These are phyloP conservation scores for Pluteus cervinus DNA, from an alignment of 768 basidiomycete genomes.

Conservation along the genomic window DNA sequence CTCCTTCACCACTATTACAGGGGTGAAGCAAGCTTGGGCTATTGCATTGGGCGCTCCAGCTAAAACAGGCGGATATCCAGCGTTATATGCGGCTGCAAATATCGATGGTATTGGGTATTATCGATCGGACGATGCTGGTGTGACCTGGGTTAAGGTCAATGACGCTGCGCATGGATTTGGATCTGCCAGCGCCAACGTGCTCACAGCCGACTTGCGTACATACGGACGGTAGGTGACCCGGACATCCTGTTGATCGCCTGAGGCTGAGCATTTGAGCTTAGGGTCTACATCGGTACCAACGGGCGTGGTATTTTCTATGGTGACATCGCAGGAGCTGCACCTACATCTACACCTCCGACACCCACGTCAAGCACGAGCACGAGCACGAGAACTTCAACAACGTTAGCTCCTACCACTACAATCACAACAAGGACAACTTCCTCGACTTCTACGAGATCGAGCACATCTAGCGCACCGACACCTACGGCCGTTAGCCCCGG, in stretches of 20 bases:
- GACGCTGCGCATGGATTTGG: slow-evolving; percentile 55
- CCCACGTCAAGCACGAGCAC: slow-evolving; percentile 19
- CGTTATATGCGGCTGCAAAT: slow-evolving; percentile 50
- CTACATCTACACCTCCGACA: slow-evolving; percentile 20
- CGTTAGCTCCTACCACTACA: slow-evolving; percentile 15
- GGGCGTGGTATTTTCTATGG: slow-evolving; percentile 55
- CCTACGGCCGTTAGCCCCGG: slow-evolving; percentile 22
- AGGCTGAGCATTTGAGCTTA: slow-evolving; percentile 11
- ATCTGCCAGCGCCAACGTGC: slow-evolving; percentile 35
- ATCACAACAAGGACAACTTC: slow-evolving; percentile 13
- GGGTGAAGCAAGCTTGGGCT: slow-evolving; percentile 47
- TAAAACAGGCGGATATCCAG: slow-evolving; percentile 41
- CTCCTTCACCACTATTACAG: slow-evolving; percentile 41
- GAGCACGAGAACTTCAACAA: slow-evolving; percentile 11
- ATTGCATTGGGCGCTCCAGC: slow-evolving; percentile 52
- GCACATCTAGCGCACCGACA: slow-evolving; percentile 21
- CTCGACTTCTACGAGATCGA: slow-evolving; percentile 13
- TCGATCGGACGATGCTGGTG: slow-evolving; percentile 50
- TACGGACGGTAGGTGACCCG: slow-evolving; percentile 43
- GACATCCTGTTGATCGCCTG: neutral
- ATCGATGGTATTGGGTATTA: slow-evolving; percentile 46
- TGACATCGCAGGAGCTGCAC: slow-evolving; percentile 26
- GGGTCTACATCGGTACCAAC: slow-evolving; percentile 58
- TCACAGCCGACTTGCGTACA: slow-evolving; percentile 47
- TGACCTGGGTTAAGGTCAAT: slow-evolving; percentile 55